These are phyloP conservation scores for Ramaria sp. DNA, from an alignment of 768 basidiomycete species.

Conservation along the genomic window DNA sequence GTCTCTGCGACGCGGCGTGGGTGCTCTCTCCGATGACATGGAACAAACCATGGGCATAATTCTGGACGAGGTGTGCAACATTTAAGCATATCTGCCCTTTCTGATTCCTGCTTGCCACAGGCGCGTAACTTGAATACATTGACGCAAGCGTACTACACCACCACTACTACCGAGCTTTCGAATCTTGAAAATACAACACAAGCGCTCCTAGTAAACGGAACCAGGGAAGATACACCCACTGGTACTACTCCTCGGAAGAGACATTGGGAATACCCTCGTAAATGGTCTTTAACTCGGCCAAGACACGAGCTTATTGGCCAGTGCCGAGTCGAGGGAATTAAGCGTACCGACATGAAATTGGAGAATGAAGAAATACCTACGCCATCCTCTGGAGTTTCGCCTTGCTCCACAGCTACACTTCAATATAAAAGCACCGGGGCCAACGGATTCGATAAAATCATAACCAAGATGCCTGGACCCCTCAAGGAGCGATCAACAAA, in stretches of 20 bases:
- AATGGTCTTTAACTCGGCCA: conserved; percentile 60
- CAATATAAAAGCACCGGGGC: neutral
- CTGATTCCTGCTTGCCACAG: conserved; percentile 20
- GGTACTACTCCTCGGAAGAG: conserved; percentile 74
- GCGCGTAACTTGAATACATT: conserved; percentile 29
- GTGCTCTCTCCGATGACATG: conserved; percentile 37
- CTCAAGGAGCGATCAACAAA: conserved; percentile 6
- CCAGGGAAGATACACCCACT: conserved; percentile 51
- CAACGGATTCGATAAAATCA: neutral
- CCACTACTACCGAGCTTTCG: conserved; percentile 32
- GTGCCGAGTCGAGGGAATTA: conserved; percentile 12
- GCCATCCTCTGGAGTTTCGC: neutral
- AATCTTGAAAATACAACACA: conserved; percentile 12
- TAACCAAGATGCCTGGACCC: neutral
- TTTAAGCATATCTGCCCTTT: neutral
- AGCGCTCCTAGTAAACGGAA: conserved; percentile 43
- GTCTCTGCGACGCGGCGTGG: conserved; percentile 37
- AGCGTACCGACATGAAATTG: neutral
- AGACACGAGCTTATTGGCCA: conserved; percentile 49
- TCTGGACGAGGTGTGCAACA: conserved; percentile 37
- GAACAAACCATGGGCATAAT: conserved; percentile 33
- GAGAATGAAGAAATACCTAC: neutral
- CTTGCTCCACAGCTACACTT: neutral
- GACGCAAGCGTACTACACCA: conserved; percentile 32
- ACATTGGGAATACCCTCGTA: conserved; percentile 53